Base-by-base conservation (phyloP, 768 basidiomycete genomes). In the Hericium alpestre region DNA sequence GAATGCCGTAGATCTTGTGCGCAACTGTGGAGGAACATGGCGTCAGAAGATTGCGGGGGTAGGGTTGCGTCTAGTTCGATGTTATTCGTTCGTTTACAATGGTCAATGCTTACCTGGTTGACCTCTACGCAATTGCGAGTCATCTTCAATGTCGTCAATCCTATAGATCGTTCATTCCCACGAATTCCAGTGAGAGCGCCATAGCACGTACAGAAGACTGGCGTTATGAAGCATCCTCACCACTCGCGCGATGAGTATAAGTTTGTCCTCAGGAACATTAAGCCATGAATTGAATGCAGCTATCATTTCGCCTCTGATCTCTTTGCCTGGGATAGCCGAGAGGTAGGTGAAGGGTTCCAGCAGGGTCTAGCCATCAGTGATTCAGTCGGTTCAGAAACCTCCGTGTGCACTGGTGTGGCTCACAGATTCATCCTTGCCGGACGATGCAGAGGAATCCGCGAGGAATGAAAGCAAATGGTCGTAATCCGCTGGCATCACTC, bases 211-310 rank as follows among this genome's bases (percentile, higher is more conserved):
- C 94, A 98, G 78, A 23, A 99, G 76, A 67, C 90, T 93, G 4
- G 94, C 93, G 54, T 85, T 92, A 64, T 99, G 96, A 18, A 98
- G 75, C 93, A 95, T 97, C 65, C 83, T 84, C 38, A 99, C 89
- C 54, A 99, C 81, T 60, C 78, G 79, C 2, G 84, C 79, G 58
- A 99, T 93, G 46, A 87, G 73, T 25, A 69, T 67, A 16, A 96
- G 78, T 67, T 86, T 86, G 23, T 80, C 78, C 25, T 72, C 67
- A 0, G 91, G 88, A 2, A 98, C 93, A 7, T 84, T 68, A 13
- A 98, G 80, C 96, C 96, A 99, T 1, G 72, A 39, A 64, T 98
- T 95, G 81, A 98, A 98, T 0, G 95, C 93, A 53, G 86, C 87
- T 60, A 95, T 91, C 66, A 99, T 78, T 64, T 84, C 79, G 0